A percentile compares a stretch with the other conserved stretches of the same genome.
Conservation (phyloP, 345 rosid genomes). For the Carallia brachiata region DNA sequence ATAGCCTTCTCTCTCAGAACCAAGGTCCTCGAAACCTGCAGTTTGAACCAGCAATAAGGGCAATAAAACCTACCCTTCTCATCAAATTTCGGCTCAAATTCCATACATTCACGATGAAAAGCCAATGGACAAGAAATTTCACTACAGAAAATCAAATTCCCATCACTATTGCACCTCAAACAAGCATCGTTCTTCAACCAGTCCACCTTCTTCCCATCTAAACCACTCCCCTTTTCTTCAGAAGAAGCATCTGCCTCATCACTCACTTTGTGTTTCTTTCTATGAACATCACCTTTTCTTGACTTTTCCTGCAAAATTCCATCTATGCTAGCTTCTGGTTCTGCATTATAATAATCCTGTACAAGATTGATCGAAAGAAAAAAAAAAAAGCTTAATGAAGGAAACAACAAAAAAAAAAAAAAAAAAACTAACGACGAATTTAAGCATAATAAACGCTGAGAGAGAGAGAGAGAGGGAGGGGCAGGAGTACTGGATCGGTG, state of each 20-base stretch:
- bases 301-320: background rate
- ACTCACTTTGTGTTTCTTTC: background rate
- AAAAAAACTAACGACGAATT: too few species aligned
- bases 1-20: background rate
- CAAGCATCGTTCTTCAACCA: background rate
- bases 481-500: too few species aligned
- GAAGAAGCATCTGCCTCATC: background rate
- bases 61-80: background rate
- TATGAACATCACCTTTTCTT: background rate
- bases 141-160: background rate
- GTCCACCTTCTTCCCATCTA: background rate
- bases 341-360: background rate
- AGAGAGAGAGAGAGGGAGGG: too few species aligned
- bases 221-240: background rate
- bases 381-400: too few species aligned
- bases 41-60: constrained; percentile 1
- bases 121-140: background rate
- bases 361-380: background rate
- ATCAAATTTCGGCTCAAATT: background rate
- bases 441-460: too few species aligned
- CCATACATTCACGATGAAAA: background rate
- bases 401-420: too few species aligned
- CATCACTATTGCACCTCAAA: background rate
- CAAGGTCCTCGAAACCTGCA: background rate
- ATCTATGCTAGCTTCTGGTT: background rate